Evolutionary conservation across 345 rosid genomes (phyloP).

Genomic region (Gossypium mustelinum): DNA sequence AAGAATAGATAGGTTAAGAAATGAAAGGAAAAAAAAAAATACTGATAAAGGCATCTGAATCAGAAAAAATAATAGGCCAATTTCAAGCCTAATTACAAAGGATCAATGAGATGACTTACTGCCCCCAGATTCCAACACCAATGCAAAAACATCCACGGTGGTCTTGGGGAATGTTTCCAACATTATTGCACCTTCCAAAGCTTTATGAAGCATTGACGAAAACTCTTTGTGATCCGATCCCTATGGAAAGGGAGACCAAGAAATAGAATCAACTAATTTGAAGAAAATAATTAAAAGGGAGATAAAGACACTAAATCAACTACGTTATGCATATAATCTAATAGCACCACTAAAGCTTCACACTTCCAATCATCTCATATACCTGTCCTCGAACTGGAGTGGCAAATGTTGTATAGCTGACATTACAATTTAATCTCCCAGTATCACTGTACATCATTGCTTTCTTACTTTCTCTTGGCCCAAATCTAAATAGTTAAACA

Average conservation of each 20-base stretch:
- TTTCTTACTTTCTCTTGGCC: slow-evolving; percentile 98
- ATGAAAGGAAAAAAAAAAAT: not conserved
- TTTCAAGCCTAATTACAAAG: slow-evolving; percentile 4
- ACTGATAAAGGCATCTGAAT: not conserved
- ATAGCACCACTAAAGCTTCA: not conserved
- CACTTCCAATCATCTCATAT: slow-evolving; percentile 9
- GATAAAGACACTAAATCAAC: slow-evolving; percentile 5
- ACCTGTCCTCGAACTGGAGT: slow-evolving; percentile 72
- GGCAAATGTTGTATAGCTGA: slow-evolving; percentile 84
- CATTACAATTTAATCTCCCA: slow-evolving; percentile 80
- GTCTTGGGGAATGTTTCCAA: slow-evolving; percentile 89
- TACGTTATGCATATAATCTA: slow-evolving; percentile 2
- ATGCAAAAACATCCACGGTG: slow-evolving; percentile 89
- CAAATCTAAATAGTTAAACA: slow-evolving; percentile 52
- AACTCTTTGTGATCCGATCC: slow-evolving; percentile 73
- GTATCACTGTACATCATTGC: slow-evolving; percentile 83
- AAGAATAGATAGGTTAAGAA: no score
- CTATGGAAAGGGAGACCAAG: slow-evolving; percentile 32
- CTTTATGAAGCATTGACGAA: slow-evolving; percentile 88
- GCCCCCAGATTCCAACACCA: slow-evolving; percentile 97
- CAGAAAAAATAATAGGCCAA: slow-evolving; percentile 5
- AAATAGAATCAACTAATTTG: slow-evolving; percentile 14
- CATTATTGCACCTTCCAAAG: slow-evolving; percentile 83
- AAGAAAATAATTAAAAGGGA: not conserved
- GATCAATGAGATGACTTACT: slow-evolving; percentile 44